A percentile compares a stretch with the other conserved stretches of the same genome.
Evolutionary conservation across 306 rosid genomes (phyloP).

Genomic region (Betula pendula): DNA sequence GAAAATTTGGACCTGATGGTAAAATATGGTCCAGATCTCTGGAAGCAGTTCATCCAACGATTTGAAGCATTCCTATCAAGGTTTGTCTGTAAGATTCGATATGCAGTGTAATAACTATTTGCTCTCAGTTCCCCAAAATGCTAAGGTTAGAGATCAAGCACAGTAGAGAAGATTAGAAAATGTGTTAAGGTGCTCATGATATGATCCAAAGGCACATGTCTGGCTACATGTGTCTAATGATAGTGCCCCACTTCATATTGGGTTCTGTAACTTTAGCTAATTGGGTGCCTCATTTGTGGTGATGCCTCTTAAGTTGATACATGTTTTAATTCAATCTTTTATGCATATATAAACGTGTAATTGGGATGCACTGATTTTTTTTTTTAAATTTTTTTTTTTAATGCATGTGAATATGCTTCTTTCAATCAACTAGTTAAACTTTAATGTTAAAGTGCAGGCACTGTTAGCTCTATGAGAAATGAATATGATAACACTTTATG

Average conservation of each 20-base stretch:
- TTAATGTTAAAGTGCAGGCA: background rate
- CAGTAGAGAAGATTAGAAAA: too few relatives aligned
- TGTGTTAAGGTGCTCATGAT: too few relatives aligned
- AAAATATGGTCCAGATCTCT: constrained; percentile 81
- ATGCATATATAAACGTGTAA: background rate
- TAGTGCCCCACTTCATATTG: background rate
- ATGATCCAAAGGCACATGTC: too few relatives aligned
- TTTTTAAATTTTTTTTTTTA: background rate
- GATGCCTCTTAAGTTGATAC: background rate
- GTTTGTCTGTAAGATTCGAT: constrained; percentile 40
- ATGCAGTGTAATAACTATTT: background rate
- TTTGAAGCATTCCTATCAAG: constrained; percentile 73
- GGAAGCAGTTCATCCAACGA: constrained; percentile 80
- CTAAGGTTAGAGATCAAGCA: too few relatives aligned
- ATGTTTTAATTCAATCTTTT: background rate
- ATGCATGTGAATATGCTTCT: background rate
- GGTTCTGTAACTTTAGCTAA: background rate
- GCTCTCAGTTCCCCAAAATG: too few relatives aligned
- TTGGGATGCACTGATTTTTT: background rate
- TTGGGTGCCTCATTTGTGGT: background rate
- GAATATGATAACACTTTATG: constrained; percentile 6
- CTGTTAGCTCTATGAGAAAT: background rate
- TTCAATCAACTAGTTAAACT: background rate
- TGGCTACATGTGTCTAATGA: too few relatives aligned
- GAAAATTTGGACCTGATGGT: constrained; percentile 85